phyloP scores from a whole-genome alignment of 106 monocot species.

The Allium cepa region DNA sequence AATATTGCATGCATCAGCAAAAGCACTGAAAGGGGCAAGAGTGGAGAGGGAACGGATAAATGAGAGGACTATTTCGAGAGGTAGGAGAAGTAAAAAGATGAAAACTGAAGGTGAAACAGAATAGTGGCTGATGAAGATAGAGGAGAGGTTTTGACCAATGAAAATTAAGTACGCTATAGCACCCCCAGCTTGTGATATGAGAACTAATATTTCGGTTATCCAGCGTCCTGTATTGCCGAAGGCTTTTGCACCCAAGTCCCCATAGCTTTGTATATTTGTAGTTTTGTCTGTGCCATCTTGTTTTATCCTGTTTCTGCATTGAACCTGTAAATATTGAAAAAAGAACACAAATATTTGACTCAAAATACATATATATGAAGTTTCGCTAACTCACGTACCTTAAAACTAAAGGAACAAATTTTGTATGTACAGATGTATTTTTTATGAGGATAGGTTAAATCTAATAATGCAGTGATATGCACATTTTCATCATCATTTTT shows the following conservation, averaged over 20 bases:
- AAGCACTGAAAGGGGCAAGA: constrained; percentile 63
- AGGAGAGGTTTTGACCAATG: constrained; percentile 85
- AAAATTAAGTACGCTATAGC: constrained; percentile 85
- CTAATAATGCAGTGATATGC: too few species aligned
- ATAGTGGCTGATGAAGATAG: constrained; percentile 5
- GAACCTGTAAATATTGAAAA: constrained; percentile 65
- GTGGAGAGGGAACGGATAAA: constrained; percentile 58
- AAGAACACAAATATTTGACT: not conserved
- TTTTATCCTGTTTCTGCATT: constrained; percentile 72
- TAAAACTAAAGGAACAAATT: too few species aligned
- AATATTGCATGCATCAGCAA: constrained; percentile 66
- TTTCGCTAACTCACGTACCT: too few species aligned
- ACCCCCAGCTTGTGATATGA: constrained; percentile 79
- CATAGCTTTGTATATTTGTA: constrained; percentile 41
- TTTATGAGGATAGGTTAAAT: too few species aligned
- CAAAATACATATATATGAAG: too few species aligned
- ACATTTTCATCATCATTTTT: too few species aligned
- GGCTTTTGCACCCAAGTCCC: constrained; percentile 73
- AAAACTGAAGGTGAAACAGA: constrained; percentile 28
- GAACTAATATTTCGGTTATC: constrained; percentile 70
- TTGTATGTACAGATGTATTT: too few species aligned
- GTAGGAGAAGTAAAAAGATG: constrained; percentile 58
- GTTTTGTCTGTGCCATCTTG: constrained; percentile 26
- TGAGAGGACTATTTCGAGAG: constrained; percentile 54
- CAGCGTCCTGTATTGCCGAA: constrained; percentile 54